Evolutionary conservation across 1,284 basidiomycete species (phyloP), one percentile per base, ranked within the genome.

Genomic region (Irpex lacteus): DNA sequence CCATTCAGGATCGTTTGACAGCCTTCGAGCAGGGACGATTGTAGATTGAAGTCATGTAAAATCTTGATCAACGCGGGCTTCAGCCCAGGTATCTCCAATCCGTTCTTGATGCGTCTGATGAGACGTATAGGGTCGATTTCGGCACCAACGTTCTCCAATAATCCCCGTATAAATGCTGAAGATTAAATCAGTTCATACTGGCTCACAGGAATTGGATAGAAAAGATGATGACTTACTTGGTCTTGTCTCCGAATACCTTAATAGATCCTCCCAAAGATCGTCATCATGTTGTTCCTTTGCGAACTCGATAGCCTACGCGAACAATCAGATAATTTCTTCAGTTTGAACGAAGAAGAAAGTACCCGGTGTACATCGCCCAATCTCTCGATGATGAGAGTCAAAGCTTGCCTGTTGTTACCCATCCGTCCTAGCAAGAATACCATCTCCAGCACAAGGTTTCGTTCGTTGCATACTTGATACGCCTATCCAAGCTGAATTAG

Each of bases 221-320:
- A 60, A 15, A 13, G 37, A 57, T 54, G 13, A 21, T 40, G 3
- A 74, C 83, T 61, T 64, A 94, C 92, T 78, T 50, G 97, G 98
- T 64, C 94, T 82, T 15, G 94, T 95, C 76, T 98, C 97, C 0
- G 97, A 97, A 73, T 99, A 98, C 65, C 85, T 87, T 19, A 99
- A 80, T 9, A 99, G 83, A 74, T 98, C 96, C 72, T 98, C 97
- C 98, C 98, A 99, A 0, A 99, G 86, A 75, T 99, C 98, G 68
- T 96, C 90, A 70, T 99, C 98, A 64, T 91, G 92, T 75, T 98
- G 97, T 75, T 98, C 96, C 73, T 97, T 97, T 0, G 96, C 97
- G 73, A 99, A 99, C 66, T 98, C 96, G 70, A 99, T 98, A 0
- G 97, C 96, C 92, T 95, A 38, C 19, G 32, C 26, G 4, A 15